These are phyloP conservation scores for Hypholoma fasciculare DNA, from an alignment of 768 basidiomycete species.

Conservation along the genomic window DNA sequence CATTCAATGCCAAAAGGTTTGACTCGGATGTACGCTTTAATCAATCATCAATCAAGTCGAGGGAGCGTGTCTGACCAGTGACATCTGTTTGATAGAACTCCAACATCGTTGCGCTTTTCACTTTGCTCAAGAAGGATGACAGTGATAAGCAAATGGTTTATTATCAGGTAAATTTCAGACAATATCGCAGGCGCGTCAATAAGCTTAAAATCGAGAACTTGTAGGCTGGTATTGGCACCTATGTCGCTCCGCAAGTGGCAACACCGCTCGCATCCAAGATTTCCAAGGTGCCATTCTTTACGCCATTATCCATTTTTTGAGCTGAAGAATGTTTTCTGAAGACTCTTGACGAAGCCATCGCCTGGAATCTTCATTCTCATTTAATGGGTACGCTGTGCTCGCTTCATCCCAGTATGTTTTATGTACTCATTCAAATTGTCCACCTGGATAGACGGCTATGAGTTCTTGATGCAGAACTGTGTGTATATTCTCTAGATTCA, in stretches of 20 bases:
- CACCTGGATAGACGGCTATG: conserved; percentile 43
- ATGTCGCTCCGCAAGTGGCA: conserved; percentile 40
- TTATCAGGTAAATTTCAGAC: conserved; percentile 27
- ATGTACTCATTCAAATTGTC: neutral
- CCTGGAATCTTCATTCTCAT: conserved; percentile 51
- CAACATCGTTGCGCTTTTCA: conserved; percentile 39
- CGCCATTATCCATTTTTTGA: neutral
- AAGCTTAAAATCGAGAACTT: neutral
- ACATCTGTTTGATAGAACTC: conserved; percentile 32
- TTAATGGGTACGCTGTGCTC: conserved; percentile 39
- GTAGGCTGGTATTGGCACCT: conserved; percentile 56
- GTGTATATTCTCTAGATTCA: conserved; percentile 2
- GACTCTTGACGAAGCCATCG: conserved; percentile 43
- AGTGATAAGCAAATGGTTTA: conserved; percentile 34
- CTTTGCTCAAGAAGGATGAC: conserved; percentile 35
- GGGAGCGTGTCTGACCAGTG: neutral
- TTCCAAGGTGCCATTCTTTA: conserved; percentile 30
- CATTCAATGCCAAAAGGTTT: neutral
- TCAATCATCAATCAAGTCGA: neutral
- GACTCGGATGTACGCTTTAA: neutral
- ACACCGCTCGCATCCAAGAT: conserved; percentile 41
- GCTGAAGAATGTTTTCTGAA: conserved; percentile 9
- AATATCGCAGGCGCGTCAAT: too few species aligned
- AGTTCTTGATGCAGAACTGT: conserved; percentile 63
- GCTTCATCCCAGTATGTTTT: neutral